Conservation (phyloP, 164 flowering plant species). For the Nymphaea colorata region DNA sequence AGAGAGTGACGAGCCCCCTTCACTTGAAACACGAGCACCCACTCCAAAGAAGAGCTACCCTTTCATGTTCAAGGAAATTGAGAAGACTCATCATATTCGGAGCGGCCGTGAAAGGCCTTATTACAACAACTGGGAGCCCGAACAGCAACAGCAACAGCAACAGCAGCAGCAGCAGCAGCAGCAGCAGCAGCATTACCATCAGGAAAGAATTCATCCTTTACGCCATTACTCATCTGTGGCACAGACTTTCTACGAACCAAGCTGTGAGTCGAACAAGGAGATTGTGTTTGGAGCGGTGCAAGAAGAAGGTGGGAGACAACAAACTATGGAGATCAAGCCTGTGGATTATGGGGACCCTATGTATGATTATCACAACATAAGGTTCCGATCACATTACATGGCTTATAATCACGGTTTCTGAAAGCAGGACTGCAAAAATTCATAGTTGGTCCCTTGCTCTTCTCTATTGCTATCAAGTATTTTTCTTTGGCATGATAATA, state of each 20-base stretch:
- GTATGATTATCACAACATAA: constrained; percentile 38
- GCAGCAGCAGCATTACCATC: constrained; percentile 34
- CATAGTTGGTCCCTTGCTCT: neutral
- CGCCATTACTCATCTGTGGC: constrained; percentile 40
- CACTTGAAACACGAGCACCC: constrained; percentile 64
- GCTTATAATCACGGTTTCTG: constrained; percentile 29
- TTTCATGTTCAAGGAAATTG: constrained; percentile 79
- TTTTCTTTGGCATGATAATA: neutral
- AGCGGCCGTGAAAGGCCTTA: constrained; percentile 33
- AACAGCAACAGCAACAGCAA: constrained; percentile 24
- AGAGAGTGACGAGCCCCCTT: constrained; percentile 81
- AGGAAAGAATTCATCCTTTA: constrained; percentile 4
- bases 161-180: constrained; percentile 32
- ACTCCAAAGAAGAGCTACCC: constrained; percentile 81
- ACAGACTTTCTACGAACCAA: constrained; percentile 59
- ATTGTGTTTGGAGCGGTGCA: constrained; percentile 87
- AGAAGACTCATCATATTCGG: constrained; percentile 49
- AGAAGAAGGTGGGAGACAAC: constrained; percentile 37
- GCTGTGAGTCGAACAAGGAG: constrained; percentile 54
- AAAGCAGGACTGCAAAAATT: neutral
- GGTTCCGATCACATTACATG: constrained; percentile 25
- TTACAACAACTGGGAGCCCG: constrained; percentile 53
- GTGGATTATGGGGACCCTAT: constrained; percentile 42
- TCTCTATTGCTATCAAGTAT: neutral
- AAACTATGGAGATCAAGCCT: constrained; percentile 45